Evolutionary conservation across 176 grass and related monocot genomes (phyloP).

Genomic region (Raddia guianensis): DNA sequence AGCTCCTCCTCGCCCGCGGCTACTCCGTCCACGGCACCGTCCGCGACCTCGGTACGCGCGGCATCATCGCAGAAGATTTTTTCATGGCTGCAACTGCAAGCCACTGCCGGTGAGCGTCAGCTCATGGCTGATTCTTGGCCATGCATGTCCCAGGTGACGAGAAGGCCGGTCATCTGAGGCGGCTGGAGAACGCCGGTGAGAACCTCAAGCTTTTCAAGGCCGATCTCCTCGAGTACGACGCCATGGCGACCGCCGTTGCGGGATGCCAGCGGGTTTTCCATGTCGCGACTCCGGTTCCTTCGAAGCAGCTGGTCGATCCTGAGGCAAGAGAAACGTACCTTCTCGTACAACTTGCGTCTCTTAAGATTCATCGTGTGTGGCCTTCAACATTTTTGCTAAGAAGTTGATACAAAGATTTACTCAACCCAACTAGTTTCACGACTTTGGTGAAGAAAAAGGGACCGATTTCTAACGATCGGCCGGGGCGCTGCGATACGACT

Average conservation of each 20-base stretch:
- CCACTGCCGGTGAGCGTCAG: no score
- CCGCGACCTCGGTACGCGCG: conserved; percentile 49
- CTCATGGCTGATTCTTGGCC: neutral
- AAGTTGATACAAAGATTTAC: no score
- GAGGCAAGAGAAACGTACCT: conserved; percentile 28
- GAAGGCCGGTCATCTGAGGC: conserved; percentile 48
- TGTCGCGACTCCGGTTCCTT: conserved; percentile 54
- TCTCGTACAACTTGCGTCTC: no score
- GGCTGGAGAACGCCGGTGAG: conserved; percentile 32
- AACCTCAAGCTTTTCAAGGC: conserved; percentile 53
- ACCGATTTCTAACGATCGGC: no score
- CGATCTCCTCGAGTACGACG: conserved; percentile 47
- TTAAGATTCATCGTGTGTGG: no score
- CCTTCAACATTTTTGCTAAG: no score
- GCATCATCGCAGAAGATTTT: no score
- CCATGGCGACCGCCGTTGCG: conserved; percentile 20
- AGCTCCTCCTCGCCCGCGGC: conserved; percentile 63
- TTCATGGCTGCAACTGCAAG: no score
- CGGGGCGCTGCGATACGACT: no score
- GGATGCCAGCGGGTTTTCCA: conserved; percentile 62
- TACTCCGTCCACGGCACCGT: conserved; percentile 67
- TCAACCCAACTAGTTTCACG: no score
- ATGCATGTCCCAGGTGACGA: conserved; percentile 33
- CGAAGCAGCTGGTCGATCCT: conserved; percentile 1
- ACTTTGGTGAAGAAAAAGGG: no score